A percentile compares a stretch with the other conserved stretches of the same genome.
phyloP scores from a whole-genome alignment of 73 alveolate species.

The Blepharisma japonicum region DNA sequence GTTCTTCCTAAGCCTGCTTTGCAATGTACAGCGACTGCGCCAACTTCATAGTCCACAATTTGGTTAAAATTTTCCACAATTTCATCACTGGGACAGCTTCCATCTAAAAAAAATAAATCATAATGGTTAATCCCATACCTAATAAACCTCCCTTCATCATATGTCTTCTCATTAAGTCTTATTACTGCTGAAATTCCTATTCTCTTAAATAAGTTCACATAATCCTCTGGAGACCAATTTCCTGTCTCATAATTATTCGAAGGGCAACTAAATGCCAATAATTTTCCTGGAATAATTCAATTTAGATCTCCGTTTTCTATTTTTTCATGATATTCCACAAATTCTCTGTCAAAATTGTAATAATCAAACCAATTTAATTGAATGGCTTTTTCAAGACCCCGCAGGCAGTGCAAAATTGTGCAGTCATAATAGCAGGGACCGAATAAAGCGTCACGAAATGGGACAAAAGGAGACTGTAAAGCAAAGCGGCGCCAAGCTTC shows the following conservation, averaged over 20 bases:
- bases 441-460: conserved; percentile 85
- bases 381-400: conserved; percentile 70
- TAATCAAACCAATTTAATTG: conserved; percentile 71
- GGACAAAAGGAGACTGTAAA: conserved; percentile 59
- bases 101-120: conserved; percentile 85
- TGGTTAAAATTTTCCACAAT: conserved; percentile 71
- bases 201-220: conserved; percentile 18
- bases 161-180: conserved; percentile 31
- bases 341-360: conserved; percentile 61
- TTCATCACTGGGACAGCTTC: conserved; percentile 88
- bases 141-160: conserved; percentile 37
- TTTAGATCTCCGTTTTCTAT: conserved; percentile 84
- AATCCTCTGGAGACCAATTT: conserved; percentile 66
- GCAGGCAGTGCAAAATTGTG: conserved; percentile 75
- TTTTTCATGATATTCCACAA: conserved; percentile 67
- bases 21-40: conserved; percentile 95
- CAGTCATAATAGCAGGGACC: conserved; percentile 85
- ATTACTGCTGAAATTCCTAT: conserved; percentile 37
- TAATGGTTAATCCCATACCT: conserved; percentile 36
- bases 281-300: conserved; percentile 78
- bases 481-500: conserved; percentile 81
- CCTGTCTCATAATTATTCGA: conserved; percentile 40
- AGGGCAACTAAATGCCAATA: conserved; percentile 74
- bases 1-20: conserved; percentile 91
- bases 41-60: conserved; percentile 72